A percentile compares a stretch with the other conserved stretches of the same genome.
Conservation (phyloP, 768 basidiomycete species). For the Lactarius vividus region DNA sequence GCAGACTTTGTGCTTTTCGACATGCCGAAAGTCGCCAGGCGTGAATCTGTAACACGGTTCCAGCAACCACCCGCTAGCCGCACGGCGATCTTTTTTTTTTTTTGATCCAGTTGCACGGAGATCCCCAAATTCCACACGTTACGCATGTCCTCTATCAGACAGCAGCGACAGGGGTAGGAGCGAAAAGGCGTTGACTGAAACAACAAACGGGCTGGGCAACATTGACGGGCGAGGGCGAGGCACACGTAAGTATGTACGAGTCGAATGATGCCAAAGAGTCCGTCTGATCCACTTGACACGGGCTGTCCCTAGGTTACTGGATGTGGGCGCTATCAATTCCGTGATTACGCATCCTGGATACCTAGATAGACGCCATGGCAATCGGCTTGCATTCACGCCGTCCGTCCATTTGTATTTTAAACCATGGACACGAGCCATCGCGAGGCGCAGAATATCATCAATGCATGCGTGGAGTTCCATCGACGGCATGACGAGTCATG, state of each 20-base stretch:
- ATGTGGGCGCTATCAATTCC: slow-evolving; percentile 73
- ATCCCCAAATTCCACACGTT: slow-evolving; percentile 83
- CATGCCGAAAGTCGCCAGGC: slow-evolving; percentile 46
- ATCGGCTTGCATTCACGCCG: slow-evolving; percentile 87
- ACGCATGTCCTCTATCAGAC: too few species aligned
- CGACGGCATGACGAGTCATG: too few species aligned
- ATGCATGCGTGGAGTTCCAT: too few species aligned
- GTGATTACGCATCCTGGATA: slow-evolving; percentile 44
- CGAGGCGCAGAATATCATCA: slow-evolving; percentile 67
- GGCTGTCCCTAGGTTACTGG: slow-evolving; percentile 59
- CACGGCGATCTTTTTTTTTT: slow-evolving; percentile 29
- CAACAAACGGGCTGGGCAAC: slow-evolving; percentile 39
- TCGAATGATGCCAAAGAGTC: not conserved
- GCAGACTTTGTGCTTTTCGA: not conserved
- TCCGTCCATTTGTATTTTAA: slow-evolving; percentile 74
- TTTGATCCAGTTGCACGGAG: slow-evolving; percentile 30
- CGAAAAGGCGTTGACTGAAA: slow-evolving; percentile 52
- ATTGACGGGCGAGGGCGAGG: slow-evolving; percentile 18
- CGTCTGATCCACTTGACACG: not conserved
- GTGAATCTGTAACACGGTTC: slow-evolving; percentile 44
- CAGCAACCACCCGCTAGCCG: slow-evolving; percentile 60
- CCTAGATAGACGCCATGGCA: slow-evolving; percentile 74
- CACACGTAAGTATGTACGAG: slow-evolving; percentile 39
- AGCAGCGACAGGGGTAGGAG: too few species aligned
- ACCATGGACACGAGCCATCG: slow-evolving; percentile 50